Evolutionary conservation across 306 rosid species (phyloP), one percentile per base, ranked within the genome.

Genomic region (Prunus dulcis): DNA sequence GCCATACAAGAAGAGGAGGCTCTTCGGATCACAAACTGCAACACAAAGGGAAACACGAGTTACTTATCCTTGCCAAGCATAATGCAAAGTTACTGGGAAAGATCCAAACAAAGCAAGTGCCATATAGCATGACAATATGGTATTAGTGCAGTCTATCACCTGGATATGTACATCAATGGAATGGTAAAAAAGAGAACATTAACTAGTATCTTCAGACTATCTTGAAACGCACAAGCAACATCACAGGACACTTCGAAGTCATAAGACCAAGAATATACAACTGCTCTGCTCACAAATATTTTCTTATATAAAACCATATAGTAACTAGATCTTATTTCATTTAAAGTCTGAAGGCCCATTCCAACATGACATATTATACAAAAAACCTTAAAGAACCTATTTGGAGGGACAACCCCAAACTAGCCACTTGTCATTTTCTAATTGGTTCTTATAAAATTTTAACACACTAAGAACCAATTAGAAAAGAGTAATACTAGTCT

Each of bases 21-120:
- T 92, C 89, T 92, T 95, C 1, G 98, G 97, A 87, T 95, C 98
- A 72, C 97, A 92, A 55, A 95, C 98, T 95, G 88, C 88, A 75
- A 64, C 34, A 73, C 45, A 77, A 76, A 64, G 25, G 67, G 74
- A 34, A 79, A 52, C 49, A 2, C 6, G 79, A 55, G 83, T 30
- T 30, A 34, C 69, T 45, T 32, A 66, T 11, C 71, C 10, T 78
- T 45, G 27, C 51, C 67, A 56, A 68, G 69, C 52, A 62, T 19
- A 55, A 64, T 27, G 2, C 34, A 71, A 15, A 22, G 50, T 32
- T 65, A 55, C 12, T 5, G 32, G 8, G 51, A 6, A 19, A 51
- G 23, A 14, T 5, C 19, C 6, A 53, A 49, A 17, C 14, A 23
- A 57, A 76, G 23, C 67, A 66, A n/a, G 28, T 18, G 17, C 18